A percentile compares a stretch with the other conserved stretches of the same genome.
Evolutionary conservation across 495 filamentous ascomycete genomes (phyloP).

Genomic region (Lophiotrema nucula): DNA sequence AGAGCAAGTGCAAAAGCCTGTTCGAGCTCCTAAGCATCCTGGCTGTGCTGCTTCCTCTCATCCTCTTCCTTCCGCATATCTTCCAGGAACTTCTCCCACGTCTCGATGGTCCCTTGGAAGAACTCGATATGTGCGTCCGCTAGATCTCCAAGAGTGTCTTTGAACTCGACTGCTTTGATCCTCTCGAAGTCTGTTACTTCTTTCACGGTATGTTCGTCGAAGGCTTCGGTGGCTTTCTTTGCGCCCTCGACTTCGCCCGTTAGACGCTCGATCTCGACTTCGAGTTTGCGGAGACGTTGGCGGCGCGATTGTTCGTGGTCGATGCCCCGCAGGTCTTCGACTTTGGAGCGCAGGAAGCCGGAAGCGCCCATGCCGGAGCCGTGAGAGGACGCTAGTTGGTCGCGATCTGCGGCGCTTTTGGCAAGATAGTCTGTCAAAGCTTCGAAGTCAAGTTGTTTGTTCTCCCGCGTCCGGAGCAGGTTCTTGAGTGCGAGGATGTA

Average conservation of each 20-base stretch:
- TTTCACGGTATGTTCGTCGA: conserved; percentile 89
- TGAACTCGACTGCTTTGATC: conserved; percentile 92
- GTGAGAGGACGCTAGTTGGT: conserved; percentile 67
- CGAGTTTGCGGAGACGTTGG: conserved; percentile 82
- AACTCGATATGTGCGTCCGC: conserved; percentile 86
- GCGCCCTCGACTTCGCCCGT: conserved; percentile 85
- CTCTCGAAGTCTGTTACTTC: conserved; percentile 93
- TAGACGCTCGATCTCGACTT: conserved; percentile 85
- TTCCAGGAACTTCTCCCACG: conserved; percentile 84
- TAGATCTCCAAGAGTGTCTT: conserved; percentile 75
- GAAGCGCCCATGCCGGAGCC: conserved; percentile 61
- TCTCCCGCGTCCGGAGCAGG: conserved; percentile 88
- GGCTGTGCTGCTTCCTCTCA: conserved; percentile 25
- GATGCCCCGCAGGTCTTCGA: conserved; percentile 94
- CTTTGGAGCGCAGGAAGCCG: conserved; percentile 89
- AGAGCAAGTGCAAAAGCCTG: no score
- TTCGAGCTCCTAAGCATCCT: no score
- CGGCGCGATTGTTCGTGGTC: conserved; percentile 90
- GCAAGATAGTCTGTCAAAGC: conserved; percentile 92
- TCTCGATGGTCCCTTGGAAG: conserved; percentile 73
- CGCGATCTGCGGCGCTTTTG: conserved; percentile 84
- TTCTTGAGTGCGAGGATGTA: conserved; percentile 81
- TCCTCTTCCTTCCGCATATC: conserved; percentile 71
- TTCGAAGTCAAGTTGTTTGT: conserved; percentile 97
- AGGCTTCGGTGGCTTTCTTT: conserved; percentile 76